These are phyloP conservation scores for Colletotrichum aenigma DNA, from an alignment of 2,329 filamentous ascomycete genomes.

Conservation along the genomic window DNA sequence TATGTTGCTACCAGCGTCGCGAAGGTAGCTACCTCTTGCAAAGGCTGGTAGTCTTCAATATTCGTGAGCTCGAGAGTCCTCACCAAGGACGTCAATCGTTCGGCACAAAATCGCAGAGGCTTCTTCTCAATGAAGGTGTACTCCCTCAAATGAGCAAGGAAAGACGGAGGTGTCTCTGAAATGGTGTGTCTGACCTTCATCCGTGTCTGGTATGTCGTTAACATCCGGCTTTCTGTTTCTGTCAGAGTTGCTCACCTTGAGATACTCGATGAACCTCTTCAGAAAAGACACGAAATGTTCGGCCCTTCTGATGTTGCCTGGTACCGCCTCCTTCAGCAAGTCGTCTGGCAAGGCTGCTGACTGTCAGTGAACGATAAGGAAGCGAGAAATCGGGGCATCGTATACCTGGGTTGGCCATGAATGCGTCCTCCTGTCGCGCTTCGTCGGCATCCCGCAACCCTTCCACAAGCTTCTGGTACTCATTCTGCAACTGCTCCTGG, in stretches of 20 bases:
- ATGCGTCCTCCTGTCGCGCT: conserved; percentile 89
- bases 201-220: conserved; percentile 65
- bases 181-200: conserved; percentile 99
- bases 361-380: conserved; percentile 20
- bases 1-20: conserved; percentile 96
- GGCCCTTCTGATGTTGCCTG: conserved; percentile 92
- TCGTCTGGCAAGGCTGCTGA: conserved; percentile 82
- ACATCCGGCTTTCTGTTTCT: background rate
- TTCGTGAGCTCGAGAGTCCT: conserved; percentile 94
- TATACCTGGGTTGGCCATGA: conserved; percentile 87
- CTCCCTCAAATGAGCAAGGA: conserved; percentile 90
- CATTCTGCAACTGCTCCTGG: conserved; percentile 89
- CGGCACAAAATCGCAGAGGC: conserved; percentile 90
- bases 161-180: conserved; percentile 94
- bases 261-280: conserved; percentile 95
- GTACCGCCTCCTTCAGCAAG: conserved; percentile 91
- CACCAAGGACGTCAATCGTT: conserved; percentile 91
- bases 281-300: conserved; percentile 96
- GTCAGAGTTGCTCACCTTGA: conserved; percentile 62
- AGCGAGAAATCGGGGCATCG: background rate
- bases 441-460: conserved; percentile 88
- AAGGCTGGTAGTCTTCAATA: conserved; percentile 95
- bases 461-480: conserved; percentile 95
- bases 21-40: conserved; percentile 98
- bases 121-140: conserved; percentile 98